phyloP scores from a whole-genome alignment of 352 stramenopile species.

The Globisporangium iwayamae region DNA sequence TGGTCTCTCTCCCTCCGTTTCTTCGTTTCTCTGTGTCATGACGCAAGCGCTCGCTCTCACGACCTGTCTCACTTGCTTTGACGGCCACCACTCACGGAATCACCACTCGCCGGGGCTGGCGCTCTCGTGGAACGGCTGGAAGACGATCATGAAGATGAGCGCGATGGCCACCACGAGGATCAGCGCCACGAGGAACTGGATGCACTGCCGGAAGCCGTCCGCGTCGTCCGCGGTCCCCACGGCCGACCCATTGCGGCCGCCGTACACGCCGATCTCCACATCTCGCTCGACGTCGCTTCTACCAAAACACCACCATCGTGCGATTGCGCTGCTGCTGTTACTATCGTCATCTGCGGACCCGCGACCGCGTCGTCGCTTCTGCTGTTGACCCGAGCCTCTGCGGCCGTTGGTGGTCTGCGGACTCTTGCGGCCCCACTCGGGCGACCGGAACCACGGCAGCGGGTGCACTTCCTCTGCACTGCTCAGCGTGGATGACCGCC shows the following conservation, averaged over 20 bases:
- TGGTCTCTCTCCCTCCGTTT: constrained; percentile 2
- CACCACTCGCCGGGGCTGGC: background rate
- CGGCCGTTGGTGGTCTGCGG: constrained; percentile 6
- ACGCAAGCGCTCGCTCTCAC: background rate
- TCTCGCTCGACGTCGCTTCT: constrained; percentile 19
- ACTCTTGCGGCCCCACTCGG: constrained; percentile 42
- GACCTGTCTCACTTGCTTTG: constrained; percentile 5
- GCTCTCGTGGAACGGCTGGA: constrained; percentile 39
- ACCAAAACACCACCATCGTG: constrained; percentile 4
- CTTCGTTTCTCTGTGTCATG: constrained; percentile 5
- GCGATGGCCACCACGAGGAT: constrained; percentile 61
- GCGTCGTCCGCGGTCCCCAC: constrained; percentile 24
- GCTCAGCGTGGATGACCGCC: background rate
- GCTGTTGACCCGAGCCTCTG: constrained; percentile 9
- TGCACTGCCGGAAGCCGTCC: constrained; percentile 63
- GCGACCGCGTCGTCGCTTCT: constrained; percentile 9
- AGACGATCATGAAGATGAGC: constrained; percentile 68
- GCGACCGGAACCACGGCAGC: constrained; percentile 76
- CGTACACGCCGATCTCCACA: constrained; percentile 37
- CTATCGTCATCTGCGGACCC: background rate
- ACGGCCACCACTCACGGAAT: background rate
- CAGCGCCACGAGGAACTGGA: constrained; percentile 71
- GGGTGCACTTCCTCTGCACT: constrained; percentile 55
- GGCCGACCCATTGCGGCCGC: constrained; percentile 12
- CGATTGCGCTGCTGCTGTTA: background rate